Evolutionary conservation across 768 basidiomycete species (phyloP).

Genomic region (Kwoniella mangroviensis): DNA sequence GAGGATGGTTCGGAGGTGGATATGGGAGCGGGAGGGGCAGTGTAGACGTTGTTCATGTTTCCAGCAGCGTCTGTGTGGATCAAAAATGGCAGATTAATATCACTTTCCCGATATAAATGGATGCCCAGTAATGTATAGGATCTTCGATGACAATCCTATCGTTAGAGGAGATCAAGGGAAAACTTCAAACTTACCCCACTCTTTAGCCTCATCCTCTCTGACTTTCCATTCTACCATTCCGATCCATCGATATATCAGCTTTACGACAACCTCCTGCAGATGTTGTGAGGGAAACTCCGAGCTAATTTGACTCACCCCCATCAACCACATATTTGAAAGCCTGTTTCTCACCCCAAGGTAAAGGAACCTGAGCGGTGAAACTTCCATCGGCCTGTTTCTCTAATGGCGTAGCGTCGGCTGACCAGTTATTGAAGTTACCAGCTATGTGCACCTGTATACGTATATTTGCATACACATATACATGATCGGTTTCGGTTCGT

Average conservation of each 20-base stretch:
- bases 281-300: background rate
- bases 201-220: conserved; percentile 57
- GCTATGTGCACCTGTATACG: conserved; percentile 49
- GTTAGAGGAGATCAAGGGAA: background rate
- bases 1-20: background rate
- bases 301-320: conserved; percentile 41
- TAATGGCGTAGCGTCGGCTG: conserved; percentile 45
- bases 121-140: background rate
- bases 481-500: background rate
- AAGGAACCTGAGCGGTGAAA: conserved; percentile 42
- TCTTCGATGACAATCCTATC: too few species aligned
- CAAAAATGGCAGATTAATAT: too few species aligned
- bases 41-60: conserved; percentile 59
- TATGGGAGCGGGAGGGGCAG: conserved; percentile 48
- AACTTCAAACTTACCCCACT: conserved; percentile 53
- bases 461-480: background rate
- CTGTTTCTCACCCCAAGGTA: conserved; percentile 56
- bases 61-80: conserved; percentile 56
- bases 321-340: conserved; percentile 58
- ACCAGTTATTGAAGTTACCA: conserved; percentile 57
- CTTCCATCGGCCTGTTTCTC: conserved; percentile 48
- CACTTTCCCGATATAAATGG: too few species aligned
- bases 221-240: conserved; percentile 53
- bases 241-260: conserved; percentile 6
- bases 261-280: background rate